These are phyloP conservation scores for Candida sithepensis DNA, from an alignment of 805 yeast species.

Conservation along the genomic window DNA sequence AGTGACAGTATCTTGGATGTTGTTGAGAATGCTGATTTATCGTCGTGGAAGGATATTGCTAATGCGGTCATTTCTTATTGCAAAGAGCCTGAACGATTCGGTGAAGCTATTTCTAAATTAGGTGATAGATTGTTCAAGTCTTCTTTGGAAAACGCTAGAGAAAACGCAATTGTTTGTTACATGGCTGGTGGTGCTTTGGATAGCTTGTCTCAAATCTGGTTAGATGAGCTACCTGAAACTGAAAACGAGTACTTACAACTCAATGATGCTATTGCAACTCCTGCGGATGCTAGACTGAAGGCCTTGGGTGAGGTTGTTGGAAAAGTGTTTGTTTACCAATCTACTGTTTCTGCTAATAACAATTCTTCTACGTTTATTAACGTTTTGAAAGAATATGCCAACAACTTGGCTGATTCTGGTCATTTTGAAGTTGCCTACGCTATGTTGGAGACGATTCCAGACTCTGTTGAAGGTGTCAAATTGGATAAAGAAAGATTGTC, in stretches of 20 bases:
- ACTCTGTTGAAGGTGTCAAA: conserved; percentile 63
- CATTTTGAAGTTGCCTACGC: conserved; percentile 76
- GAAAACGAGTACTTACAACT: conserved; percentile 40
- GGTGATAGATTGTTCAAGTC: conserved; percentile 71
- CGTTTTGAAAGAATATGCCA: conserved; percentile 78
- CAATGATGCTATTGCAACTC: conserved; percentile 50
- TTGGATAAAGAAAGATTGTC: conserved; percentile 75
- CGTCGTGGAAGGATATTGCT: conserved; percentile 83
- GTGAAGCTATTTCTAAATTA: conserved; percentile 53
- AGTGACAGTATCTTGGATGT: conserved; percentile 57
- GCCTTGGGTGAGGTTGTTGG: conserved; percentile 80
- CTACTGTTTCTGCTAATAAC: conserved; percentile 39
- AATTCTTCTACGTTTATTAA: conserved; percentile 46
- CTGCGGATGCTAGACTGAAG: conserved; percentile 79
- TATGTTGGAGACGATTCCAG: conserved; percentile 69
- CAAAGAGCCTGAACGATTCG: conserved; percentile 44
- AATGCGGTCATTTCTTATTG: conserved; percentile 59
- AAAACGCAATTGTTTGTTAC: conserved; percentile 73
- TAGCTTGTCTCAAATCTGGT: conserved; percentile 79
- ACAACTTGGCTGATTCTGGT: conserved; percentile 75
- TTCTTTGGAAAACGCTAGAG: conserved; percentile 44
- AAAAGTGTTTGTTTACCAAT: conserved; percentile 73
- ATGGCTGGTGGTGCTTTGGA: conserved; percentile 79
- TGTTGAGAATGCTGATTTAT: conserved; percentile 70
- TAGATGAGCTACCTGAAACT: conserved; percentile 53